Base-by-base conservation (phyloP, 2,329 filamentous ascomycete species). In the Epichloe coenophiala region DNA sequence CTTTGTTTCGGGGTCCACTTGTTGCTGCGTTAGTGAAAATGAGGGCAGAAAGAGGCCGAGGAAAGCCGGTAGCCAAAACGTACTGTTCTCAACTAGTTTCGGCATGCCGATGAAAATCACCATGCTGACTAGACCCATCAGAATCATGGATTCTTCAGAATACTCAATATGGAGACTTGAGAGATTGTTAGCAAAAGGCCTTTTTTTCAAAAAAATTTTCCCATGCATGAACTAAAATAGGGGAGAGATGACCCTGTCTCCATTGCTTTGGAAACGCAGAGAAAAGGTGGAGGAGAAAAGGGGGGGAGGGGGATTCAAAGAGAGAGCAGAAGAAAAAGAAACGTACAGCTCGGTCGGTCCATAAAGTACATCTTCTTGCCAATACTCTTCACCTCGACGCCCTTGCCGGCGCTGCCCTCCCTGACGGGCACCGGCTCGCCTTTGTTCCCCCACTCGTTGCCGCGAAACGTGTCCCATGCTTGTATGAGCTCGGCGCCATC, bases 1-100 rank as follows among this genome's bases (percentile, higher is more conserved):
- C 60, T 83, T 83, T 70, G 88, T 86, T 68, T 98, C 93, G n/a
- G 88, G 88, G 65, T 97, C 93, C 90, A 98, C 90, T n/a, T 96
- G 61, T 3, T 5, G 15, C 6, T 5, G 19, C 31, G 12, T 36
- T 15, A 35, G 11, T 3, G n/a, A 11, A 39, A 12, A 7, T 15
- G 5, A 15, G 6, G 15, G 27, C 6, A 4, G 9, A 11, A 41
- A 15, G 33, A 33, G 15, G 6, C 8, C 5, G 17, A 27, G 13
- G 38, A 21, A n/a, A 31, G 23, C 23, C 12, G n/a, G 21, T n/a
- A 17, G 78, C 23, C 23, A 7, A 8, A 27, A 8, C 88, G 55
- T 80, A 96, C 90, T 95, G 65, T 93, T 96, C 48, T 97, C 90
- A 72, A 97, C 82, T 51, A 98, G 68, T 68, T 96, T 93, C 13